Conservation (phyloP, 805 yeast species). For the Myxozyma lipomycoides region DNA sequence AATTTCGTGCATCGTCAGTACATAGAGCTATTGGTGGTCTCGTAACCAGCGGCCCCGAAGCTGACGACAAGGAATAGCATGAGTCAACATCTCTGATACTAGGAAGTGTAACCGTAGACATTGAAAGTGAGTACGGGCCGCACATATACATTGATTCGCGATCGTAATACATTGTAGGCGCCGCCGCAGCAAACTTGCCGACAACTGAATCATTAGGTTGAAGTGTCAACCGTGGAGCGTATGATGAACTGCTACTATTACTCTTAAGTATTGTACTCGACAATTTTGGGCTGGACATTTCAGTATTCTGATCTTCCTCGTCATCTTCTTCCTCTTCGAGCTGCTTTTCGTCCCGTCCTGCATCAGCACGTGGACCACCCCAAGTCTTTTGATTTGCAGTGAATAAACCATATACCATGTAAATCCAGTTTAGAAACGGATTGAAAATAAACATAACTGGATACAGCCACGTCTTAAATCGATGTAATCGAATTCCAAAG, state of each 20-base stretch:
- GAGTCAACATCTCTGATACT: background rate
- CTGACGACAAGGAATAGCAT: background rate
- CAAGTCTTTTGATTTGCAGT: constrained; percentile 26
- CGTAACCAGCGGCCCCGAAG: no score
- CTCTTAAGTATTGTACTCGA: no score
- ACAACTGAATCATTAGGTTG: constrained; percentile 20
- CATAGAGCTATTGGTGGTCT: no score
- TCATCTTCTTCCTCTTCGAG: background rate
- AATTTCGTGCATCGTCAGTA: no score
- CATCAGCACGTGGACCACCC: constrained; percentile 27
- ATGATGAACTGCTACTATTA: no score
- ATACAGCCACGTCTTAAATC: constrained; percentile 22
- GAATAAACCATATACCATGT: constrained; percentile 24
- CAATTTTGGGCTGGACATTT: no score
- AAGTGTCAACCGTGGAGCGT: constrained; percentile 4
- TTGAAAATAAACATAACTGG: constrained; percentile 22
- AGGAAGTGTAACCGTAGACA: background rate
- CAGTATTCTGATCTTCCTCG: constrained; percentile 1
- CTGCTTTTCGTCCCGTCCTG: constrained; percentile 10
- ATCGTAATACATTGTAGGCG: constrained; percentile 1
- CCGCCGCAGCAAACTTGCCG: constrained; percentile 12
- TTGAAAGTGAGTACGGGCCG: background rate
- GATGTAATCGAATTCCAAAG: constrained; percentile 15
- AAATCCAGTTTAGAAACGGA: constrained; percentile 22
- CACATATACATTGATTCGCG: constrained; percentile 4